Conservation (phyloP, 2,329 filamentous ascomycete species). For the Cercospora zeae-maydis region DNA sequence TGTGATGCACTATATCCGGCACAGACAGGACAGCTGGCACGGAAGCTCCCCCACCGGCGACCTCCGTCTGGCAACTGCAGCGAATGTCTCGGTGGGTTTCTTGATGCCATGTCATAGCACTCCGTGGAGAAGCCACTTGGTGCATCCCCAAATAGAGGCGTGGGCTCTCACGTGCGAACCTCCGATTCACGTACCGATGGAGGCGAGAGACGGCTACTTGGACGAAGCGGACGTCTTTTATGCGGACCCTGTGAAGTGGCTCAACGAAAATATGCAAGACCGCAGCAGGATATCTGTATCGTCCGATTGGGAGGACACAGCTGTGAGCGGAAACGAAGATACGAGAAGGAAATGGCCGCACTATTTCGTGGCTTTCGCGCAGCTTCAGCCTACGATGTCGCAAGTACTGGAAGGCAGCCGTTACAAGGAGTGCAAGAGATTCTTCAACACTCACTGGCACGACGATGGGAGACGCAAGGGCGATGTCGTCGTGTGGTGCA, state of each 20-base stretch:
- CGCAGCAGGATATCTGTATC: slow-evolving; percentile 8
- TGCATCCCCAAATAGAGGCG: slow-evolving; percentile 69
- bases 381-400: slow-evolving; percentile 52
- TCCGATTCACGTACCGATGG: slow-evolving; percentile 64
- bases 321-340: background rate
- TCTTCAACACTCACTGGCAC: slow-evolving; percentile 60
- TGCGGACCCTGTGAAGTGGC: slow-evolving; percentile 51
- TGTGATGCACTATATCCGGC: slow-evolving; percentile 72
- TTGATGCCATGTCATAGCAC: slow-evolving; percentile 95
- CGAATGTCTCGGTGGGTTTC: slow-evolving; percentile 62
- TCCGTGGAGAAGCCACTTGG: slow-evolving; percentile 85
- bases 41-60: slow-evolving; percentile 7
- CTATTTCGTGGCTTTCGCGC: slow-evolving; percentile 54
- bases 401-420: slow-evolving; percentile 42
- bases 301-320: slow-evolving; percentile 3
- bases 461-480: slow-evolving; percentile 59
- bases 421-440: slow-evolving; percentile 58
- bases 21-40: slow-evolving; percentile 43
- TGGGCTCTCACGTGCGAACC: slow-evolving; percentile 91
- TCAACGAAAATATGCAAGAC: slow-evolving; percentile 41
- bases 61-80: background rate
- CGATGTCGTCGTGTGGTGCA: slow-evolving; percentile 59
- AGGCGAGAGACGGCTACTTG: slow-evolving; percentile 65
- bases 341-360: slow-evolving; percentile 41
- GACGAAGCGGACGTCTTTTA: slow-evolving; percentile 95